Percentiles rank a stretch among this genome's conserved stretches.
phyloP scores from a whole-genome alignment of 1,139 yeast genomes.

The Casaregolazyma lundiana region DNA sequence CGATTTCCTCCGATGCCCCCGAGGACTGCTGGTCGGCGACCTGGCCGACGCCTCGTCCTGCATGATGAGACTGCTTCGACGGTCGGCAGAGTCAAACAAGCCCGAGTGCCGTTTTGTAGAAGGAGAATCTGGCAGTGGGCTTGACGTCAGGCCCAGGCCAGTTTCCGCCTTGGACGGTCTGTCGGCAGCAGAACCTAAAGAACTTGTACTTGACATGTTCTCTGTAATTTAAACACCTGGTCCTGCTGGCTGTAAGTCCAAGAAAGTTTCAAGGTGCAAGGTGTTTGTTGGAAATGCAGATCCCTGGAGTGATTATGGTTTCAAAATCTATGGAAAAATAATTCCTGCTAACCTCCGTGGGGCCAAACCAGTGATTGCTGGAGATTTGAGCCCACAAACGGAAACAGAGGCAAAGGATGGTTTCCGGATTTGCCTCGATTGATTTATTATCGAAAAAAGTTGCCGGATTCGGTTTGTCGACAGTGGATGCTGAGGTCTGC shows the following conservation, averaged over 20 bases:
- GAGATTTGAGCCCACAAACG: too few relatives aligned
- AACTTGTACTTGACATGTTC: not conserved
- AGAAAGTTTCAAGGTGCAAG: not conserved
- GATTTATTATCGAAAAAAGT: not conserved
- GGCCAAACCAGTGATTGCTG: not conserved
- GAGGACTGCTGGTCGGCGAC: not conserved
- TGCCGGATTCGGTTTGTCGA: not conserved
- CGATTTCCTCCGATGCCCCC: not conserved
- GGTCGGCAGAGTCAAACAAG: not conserved
- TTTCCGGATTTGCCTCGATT: not conserved
- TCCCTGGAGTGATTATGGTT: conserved; percentile 1
- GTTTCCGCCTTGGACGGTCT: not conserved
- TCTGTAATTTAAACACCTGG: not conserved
- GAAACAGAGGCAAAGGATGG: not conserved
- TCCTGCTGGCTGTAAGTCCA: not conserved
- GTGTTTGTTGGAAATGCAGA: not conserved
- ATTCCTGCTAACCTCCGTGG: too few relatives aligned
- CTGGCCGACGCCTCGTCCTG: not conserved
- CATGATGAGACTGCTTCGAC: not conserved
- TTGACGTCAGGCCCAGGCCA: not conserved
- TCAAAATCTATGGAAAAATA: not conserved
- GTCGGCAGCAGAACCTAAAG: not conserved
- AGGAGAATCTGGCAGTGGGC: not conserved
- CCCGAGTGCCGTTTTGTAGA: not conserved
- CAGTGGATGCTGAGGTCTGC: not conserved